Evolutionary conservation across 805 yeast genomes (phyloP).

Genomic region (Zygoascus biomembranicola): DNA sequence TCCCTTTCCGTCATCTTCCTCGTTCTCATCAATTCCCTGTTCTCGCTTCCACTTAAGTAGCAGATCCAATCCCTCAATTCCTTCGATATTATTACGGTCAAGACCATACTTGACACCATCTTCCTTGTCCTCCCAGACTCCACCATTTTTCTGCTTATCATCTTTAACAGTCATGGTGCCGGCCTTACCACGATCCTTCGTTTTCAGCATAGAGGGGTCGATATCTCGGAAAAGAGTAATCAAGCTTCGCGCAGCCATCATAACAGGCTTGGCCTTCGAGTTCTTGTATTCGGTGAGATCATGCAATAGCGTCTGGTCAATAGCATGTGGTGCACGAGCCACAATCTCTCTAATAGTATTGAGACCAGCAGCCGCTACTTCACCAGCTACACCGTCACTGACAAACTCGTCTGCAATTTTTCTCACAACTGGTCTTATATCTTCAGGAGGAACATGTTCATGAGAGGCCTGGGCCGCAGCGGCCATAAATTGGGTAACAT

Average conservation of each 20-base stretch:
- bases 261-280: conserved; percentile 88
- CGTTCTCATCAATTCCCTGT: conserved; percentile 47
- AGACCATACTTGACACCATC: conserved; percentile 50
- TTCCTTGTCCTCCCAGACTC: conserved; percentile 31
- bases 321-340: conserved; percentile 89
- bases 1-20: conserved; percentile 54
- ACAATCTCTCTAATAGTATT: conserved; percentile 91
- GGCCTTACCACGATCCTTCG: conserved; percentile 87
- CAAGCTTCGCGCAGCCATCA: conserved; percentile 87
- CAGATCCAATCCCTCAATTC: conserved; percentile 86
- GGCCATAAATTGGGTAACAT: conserved; percentile 94
- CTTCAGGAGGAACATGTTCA: conserved; percentile 95
- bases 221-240: conserved; percentile 83
- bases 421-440: conserved; percentile 66
- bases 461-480: conserved; percentile 96
- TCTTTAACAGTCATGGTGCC: conserved; percentile 79
- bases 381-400: conserved; percentile 96
- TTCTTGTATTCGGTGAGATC: conserved; percentile 88
- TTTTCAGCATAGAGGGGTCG: conserved; percentile 89
- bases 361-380: conserved; percentile 96
- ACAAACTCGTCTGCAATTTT: conserved; percentile 97
- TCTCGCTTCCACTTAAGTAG: conserved; percentile 76
- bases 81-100: conserved; percentile 52
- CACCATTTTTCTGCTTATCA: conserved; percentile 38
- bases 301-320: conserved; percentile 78